Conservation (phyloP, 805 yeast genomes). For the Metschnikowia cubensis region DNA sequence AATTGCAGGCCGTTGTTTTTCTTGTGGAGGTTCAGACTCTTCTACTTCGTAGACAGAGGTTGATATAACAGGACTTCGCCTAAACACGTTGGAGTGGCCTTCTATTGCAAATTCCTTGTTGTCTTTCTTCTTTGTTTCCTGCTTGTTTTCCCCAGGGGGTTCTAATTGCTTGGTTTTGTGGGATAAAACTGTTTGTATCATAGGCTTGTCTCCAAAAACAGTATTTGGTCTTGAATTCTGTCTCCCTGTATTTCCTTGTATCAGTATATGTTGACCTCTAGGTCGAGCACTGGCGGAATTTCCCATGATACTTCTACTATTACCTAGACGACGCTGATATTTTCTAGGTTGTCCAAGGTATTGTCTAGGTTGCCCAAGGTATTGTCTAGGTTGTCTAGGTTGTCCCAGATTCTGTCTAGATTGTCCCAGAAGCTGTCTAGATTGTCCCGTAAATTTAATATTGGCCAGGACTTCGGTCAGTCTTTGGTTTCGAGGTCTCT, state of each 20-base stretch:
- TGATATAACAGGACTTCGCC: conserved; percentile 23
- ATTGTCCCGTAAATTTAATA: neutral
- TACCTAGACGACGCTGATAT: neutral
- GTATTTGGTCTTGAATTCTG: neutral
- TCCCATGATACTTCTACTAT: neutral
- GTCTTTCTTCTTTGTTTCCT: neutral
- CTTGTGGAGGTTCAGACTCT: conserved; percentile 7
- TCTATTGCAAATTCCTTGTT: neutral
- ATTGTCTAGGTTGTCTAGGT: too few relatives aligned
- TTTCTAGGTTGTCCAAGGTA: neutral
- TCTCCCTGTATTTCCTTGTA: neutral
- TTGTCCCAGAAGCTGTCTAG: too few relatives aligned
- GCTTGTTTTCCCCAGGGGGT: too few relatives aligned
- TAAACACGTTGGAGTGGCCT: conserved; percentile 2
- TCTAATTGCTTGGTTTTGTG: neutral
- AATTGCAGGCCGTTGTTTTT: neutral
- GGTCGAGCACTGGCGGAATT: neutral
- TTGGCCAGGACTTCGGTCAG: neutral
- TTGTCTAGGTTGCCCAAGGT: neutral
- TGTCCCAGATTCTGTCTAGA: neutral
- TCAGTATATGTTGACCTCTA: neutral
- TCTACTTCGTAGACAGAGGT: conserved; percentile 37
- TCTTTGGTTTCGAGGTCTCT: neutral
- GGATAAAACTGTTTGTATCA: neutral
- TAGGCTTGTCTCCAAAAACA: neutral